Conservation (phyloP, 1,139 yeast species). For the Groenewaldozyma auringiensis region DNA sequence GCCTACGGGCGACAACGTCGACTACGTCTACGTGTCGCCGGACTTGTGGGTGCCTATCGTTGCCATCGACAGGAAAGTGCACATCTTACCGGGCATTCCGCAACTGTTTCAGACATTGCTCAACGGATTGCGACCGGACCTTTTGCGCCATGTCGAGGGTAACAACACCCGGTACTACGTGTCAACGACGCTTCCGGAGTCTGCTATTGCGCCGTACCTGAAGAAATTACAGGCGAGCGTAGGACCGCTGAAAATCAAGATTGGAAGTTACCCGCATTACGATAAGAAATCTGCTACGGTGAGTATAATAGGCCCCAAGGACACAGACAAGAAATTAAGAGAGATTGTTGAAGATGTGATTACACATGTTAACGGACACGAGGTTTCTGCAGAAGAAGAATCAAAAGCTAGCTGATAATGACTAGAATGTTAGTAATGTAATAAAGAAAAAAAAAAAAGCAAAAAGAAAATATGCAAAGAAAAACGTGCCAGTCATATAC, state of each 20-base stretch:
- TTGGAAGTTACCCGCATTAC: slow-evolving; percentile 82
- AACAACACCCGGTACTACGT: slow-evolving; percentile 47
- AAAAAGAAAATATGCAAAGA: too few relatives aligned
- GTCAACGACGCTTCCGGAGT: slow-evolving; percentile 52
- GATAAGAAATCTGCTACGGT: slow-evolving; percentile 56
- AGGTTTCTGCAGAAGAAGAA: slow-evolving; percentile 50
- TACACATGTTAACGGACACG: slow-evolving; percentile 43
- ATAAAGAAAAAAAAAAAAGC: too few relatives aligned
- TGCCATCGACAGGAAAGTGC: slow-evolving; percentile 51
- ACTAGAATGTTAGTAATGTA: too few relatives aligned
- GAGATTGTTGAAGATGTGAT: slow-evolving; percentile 43
- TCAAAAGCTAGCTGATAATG: slow-evolving; percentile 15
- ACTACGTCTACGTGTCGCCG: slow-evolving; percentile 46
- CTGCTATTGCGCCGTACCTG: slow-evolving; percentile 61
- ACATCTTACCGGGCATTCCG: slow-evolving; percentile 78
- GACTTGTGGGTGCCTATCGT: slow-evolving; percentile 81
- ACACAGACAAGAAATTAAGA: slow-evolving; percentile 35
- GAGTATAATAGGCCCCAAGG: slow-evolving; percentile 55
- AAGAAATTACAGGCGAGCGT: slow-evolving; percentile 44
- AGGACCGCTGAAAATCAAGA: slow-evolving; percentile 44
- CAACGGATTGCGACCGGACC: slow-evolving; percentile 32
- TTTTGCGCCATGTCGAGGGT: slow-evolving; percentile 29
- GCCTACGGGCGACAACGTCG: slow-evolving; percentile 47
- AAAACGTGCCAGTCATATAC: background rate
- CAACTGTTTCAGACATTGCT: slow-evolving; percentile 54